Evolutionary conservation across 2,329 filamentous ascomycete species (phyloP).

Genomic region (Drechslera avenae): DNA sequence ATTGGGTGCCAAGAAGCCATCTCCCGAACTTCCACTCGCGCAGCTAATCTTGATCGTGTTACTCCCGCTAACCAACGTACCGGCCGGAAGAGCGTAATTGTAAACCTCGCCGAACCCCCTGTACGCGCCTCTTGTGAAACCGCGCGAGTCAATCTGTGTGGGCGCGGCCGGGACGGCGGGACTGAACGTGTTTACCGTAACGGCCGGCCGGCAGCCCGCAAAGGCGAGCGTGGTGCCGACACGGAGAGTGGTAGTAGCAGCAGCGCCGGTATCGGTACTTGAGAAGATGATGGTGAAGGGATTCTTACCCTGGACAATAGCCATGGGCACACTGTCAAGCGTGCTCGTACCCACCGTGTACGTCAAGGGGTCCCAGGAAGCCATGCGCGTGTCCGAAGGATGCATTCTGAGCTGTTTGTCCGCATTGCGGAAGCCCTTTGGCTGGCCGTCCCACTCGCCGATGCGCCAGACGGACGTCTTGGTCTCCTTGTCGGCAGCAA

Average conservation of each 20-base stretch:
- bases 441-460: slow-evolving; percentile 67
- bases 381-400: slow-evolving; percentile 68
- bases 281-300: slow-evolving; percentile 66
- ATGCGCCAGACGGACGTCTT: slow-evolving; percentile 66
- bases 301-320: slow-evolving; percentile 66
- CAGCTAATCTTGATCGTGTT: slow-evolving; percentile 68
- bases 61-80: slow-evolving; percentile 62
- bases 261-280: slow-evolving; percentile 56
- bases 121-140: slow-evolving; percentile 69
- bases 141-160: slow-evolving; percentile 67
- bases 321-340: slow-evolving; percentile 66
- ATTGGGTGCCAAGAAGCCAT: slow-evolving; percentile 63
- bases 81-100: slow-evolving; percentile 63
- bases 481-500: slow-evolving; percentile 56
- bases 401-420: slow-evolving; percentile 72
- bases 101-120: slow-evolving; percentile 69
- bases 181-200: slow-evolving; percentile 62
- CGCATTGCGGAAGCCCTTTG: slow-evolving; percentile 66
- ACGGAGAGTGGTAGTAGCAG: slow-evolving; percentile 65
- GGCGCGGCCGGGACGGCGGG: slow-evolving; percentile 59
- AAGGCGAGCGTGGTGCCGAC: slow-evolving; percentile 70
- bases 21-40: slow-evolving; percentile 63
- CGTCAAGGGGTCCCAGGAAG: slow-evolving; percentile 63
- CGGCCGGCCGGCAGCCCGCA: slow-evolving; percentile 62
- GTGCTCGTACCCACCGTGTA: slow-evolving; percentile 65